These are phyloP conservation scores for Cucurbita argyrosperma DNA, from an alignment of 306 rosid species.

Conservation along the genomic window DNA sequence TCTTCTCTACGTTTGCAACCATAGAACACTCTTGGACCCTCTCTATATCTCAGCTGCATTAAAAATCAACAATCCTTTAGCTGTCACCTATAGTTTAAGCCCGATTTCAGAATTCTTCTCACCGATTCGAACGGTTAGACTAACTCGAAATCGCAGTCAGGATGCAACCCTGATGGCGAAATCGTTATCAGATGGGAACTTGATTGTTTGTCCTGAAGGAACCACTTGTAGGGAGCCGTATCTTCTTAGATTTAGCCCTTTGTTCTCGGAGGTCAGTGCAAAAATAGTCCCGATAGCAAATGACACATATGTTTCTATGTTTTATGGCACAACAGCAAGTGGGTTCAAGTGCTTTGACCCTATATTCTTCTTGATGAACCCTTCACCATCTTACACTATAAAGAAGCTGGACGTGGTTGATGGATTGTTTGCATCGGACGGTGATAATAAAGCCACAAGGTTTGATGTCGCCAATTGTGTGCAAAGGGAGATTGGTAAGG, in stretches of 20 bases:
- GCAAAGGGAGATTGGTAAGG: constrained; percentile 34
- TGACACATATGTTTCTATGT: constrained; percentile 45
- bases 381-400: constrained; percentile 41
- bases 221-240: constrained; percentile 85
- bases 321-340: constrained; percentile 76
- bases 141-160: constrained; percentile 30
- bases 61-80: constrained; percentile 15
- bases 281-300: constrained; percentile 50
- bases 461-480: constrained; percentile 51
- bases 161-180: constrained; percentile 36
- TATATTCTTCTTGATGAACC: constrained; percentile 53
- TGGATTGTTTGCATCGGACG: background rate
- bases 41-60: constrained; percentile 33
- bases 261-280: constrained; percentile 46
- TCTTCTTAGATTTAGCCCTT: constrained; percentile 68
- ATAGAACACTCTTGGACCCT: constrained; percentile 59
- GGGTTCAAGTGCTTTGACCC: constrained; percentile 82
- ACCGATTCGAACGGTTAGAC: constrained; percentile 62
- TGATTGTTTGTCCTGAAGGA: constrained; percentile 77
- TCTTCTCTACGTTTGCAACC: constrained; percentile 66
- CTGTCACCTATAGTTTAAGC: constrained; percentile 73
- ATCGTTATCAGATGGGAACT: constrained; percentile 35
- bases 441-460: background rate
- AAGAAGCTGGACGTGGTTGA: constrained; percentile 16
- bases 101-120: constrained; percentile 54